Evolutionary conservation across 805 yeast genomes (phyloP).

Genomic region (Wickerhamomyces kurtzmanii): DNA sequence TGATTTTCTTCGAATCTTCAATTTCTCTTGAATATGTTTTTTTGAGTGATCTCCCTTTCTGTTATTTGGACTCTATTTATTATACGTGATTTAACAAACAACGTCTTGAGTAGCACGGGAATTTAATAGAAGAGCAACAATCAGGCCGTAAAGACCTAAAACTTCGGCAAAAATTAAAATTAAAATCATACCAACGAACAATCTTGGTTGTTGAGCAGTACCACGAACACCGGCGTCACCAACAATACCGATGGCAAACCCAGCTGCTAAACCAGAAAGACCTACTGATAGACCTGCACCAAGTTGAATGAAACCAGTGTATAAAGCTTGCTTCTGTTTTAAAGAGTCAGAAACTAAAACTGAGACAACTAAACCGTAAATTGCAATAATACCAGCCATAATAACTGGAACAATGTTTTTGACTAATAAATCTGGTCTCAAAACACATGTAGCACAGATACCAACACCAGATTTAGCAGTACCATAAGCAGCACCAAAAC

Average conservation of each 20-base stretch:
- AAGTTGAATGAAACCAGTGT: slow-evolving; percentile 95
- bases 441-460: slow-evolving; percentile 95
- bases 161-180: slow-evolving; percentile 99
- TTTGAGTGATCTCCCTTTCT: no score
- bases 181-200: slow-evolving; percentile 97
- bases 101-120: slow-evolving; percentile 95
- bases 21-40: no score
- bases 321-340: slow-evolving; percentile 84
- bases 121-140: slow-evolving; percentile 95
- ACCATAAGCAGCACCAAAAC: slow-evolving; percentile 98
- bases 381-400: slow-evolving; percentile 99
- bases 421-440: slow-evolving; percentile 93
- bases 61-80: no score
- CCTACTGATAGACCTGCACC: slow-evolving; percentile 99
- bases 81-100: slow-evolving; percentile 60
- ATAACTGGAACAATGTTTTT: slow-evolving; percentile 93
- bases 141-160: slow-evolving; percentile 95
- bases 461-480: slow-evolving; percentile 99
- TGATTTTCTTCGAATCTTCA: no score
- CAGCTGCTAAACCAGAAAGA: slow-evolving; percentile 94
- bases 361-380: slow-evolving; percentile 93
- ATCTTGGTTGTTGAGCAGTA: slow-evolving; percentile 95
- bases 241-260: slow-evolving; percentile 98
- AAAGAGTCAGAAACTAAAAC: slow-evolving; percentile 88
- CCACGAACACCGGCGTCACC: slow-evolving; percentile 99